A percentile compares a stretch with the other conserved stretches of the same genome.
Conservation (phyloP, 2,329 filamentous ascomycete species). For the Neofusicoccum umdonicola region DNA sequence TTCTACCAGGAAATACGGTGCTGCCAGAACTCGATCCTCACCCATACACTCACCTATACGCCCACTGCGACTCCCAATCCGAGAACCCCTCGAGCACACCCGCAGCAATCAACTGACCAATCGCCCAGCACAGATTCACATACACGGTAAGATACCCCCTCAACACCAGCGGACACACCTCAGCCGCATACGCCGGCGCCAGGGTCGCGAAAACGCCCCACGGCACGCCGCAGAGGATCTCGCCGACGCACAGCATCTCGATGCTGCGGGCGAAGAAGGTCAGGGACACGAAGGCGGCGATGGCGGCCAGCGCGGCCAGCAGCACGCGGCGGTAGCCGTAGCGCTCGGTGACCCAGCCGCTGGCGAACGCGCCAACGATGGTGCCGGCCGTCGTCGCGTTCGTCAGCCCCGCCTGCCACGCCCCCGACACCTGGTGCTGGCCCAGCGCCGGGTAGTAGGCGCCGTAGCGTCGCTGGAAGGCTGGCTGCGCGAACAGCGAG, state of each 20-base stretch:
- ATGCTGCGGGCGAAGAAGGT: constrained; percentile 46
- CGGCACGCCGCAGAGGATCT: constrained; percentile 45
- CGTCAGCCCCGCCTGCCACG: constrained; percentile 46
- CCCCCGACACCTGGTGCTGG: constrained; percentile 40
- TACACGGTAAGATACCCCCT: constrained; percentile 58
- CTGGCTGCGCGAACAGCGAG: constrained; percentile 62
- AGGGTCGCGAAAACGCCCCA: constrained; percentile 48
- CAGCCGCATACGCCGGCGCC: constrained; percentile 47
- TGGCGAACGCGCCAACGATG: constrained; percentile 44
- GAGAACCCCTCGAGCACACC: constrained; percentile 68
- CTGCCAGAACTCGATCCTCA: too few species aligned
- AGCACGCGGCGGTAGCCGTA: constrained; percentile 46
- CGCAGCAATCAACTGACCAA: constrained; percentile 71
- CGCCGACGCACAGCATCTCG: constrained; percentile 39
- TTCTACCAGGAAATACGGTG: too few species aligned
- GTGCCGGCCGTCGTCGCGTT: constrained; percentile 48
- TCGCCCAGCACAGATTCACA: constrained; percentile 72
- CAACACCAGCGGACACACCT: constrained; percentile 66
- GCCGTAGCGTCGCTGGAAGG: constrained; percentile 46
- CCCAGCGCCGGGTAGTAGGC: constrained; percentile 32
- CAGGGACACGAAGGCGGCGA: constrained; percentile 43
- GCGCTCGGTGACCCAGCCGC: constrained; percentile 44
- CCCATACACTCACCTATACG: constrained; percentile 41
- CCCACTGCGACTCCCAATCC: constrained; percentile 62
- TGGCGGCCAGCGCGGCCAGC: constrained; percentile 38